These are phyloP conservation scores for Rheum nobile DNA, from an alignment of 148 eudicot species.

Conservation along the genomic window DNA sequence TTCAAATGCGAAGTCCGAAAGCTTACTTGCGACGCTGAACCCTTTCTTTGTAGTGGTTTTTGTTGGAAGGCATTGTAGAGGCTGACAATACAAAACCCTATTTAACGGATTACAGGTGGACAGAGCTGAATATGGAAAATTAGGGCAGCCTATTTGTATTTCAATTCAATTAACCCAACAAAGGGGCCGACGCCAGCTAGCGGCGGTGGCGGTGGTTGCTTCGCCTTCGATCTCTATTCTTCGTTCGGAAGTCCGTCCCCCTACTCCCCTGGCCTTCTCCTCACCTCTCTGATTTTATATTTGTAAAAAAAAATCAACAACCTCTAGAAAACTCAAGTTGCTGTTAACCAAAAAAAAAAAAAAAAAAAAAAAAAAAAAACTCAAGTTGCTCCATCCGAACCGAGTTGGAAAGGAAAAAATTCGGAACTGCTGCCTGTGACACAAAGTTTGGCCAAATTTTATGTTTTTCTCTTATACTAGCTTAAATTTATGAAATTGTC, in stretches of 20 bases:
- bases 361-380: no score
- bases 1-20: background rate
- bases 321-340: no score
- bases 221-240: background rate
- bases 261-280: background rate
- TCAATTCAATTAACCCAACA: background rate
- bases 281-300: no score
- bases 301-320: no score
- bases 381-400: no score
- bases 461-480: no score
- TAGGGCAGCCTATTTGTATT: background rate
- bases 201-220: background rate
- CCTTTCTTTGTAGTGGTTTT: slow-evolving; percentile 27
- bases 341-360: no score
- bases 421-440: no score
- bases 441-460: no score
- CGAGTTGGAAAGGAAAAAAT: no score
- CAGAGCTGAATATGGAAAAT: background rate
- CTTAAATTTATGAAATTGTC: no score
- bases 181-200: background rate
- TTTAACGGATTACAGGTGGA: background rate
- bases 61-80: slow-evolving; percentile 29
- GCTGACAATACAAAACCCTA: slow-evolving; percentile 2
- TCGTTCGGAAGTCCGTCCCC: background rate
- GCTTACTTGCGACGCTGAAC: slow-evolving; percentile 29